Conservation (phyloP, 1,139 yeast species). For the Insectozyma bohioensis region DNA sequence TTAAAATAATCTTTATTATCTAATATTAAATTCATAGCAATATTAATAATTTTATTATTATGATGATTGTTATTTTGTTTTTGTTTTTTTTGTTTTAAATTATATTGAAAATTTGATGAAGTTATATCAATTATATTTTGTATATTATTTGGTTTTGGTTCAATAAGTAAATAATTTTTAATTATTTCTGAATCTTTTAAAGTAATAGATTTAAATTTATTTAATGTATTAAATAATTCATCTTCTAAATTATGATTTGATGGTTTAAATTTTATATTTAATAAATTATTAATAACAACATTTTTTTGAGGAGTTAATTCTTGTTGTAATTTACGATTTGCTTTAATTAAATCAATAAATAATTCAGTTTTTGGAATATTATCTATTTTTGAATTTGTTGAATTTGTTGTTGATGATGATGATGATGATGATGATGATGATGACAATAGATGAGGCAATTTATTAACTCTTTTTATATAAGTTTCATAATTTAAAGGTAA, state of each 20-base stretch:
- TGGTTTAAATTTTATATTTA: slow-evolving; percentile 14
- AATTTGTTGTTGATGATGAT: no score
- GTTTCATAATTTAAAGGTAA: slow-evolving; percentile 31
- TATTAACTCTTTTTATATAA: slow-evolving; percentile 19
- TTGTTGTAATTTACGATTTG: slow-evolving; percentile 23
- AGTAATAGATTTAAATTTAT: slow-evolving; percentile 10
- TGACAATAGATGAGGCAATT: slow-evolving; percentile 7
- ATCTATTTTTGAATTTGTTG: slow-evolving; percentile 5
- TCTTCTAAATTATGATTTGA: slow-evolving; percentile 19
- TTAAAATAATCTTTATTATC: slow-evolving; percentile 34
- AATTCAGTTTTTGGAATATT: slow-evolving; percentile 4
- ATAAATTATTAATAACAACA: not conserved
- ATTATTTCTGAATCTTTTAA: slow-evolving; percentile 13
- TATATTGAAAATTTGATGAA: slow-evolving; percentile 12
- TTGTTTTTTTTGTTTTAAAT: slow-evolving; percentile 5
- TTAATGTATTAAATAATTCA: slow-evolving; percentile 17
- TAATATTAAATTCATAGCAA: slow-evolving; percentile 23
- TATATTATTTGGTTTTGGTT: slow-evolving; percentile 24
- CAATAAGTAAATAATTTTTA: slow-evolving; percentile 20
- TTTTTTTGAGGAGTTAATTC: slow-evolving; percentile 1
- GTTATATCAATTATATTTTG: slow-evolving; percentile 18
- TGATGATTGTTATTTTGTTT: not conserved
- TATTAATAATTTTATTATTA: slow-evolving; percentile 8
- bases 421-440: no score
- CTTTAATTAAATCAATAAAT: slow-evolving; percentile 24